Evolutionary conservation across 139 green algal species (phyloP), one percentile per base, ranked within the genome.

Genomic region (Haematococcus sp.): DNA sequence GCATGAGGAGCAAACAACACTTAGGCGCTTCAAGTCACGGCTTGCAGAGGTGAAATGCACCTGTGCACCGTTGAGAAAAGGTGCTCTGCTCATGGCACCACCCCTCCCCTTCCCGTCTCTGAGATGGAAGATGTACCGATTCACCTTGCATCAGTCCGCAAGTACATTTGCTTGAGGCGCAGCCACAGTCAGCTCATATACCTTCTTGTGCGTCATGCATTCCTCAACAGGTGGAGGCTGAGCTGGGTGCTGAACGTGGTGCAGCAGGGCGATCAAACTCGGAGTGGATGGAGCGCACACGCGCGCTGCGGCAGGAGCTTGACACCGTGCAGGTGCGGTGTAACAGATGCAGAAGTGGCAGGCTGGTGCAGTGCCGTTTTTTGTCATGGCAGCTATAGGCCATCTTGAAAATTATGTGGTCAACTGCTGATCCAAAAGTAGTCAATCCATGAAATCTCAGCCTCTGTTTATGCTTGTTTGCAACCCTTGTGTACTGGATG

Each of bases 1-100:
- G 51, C 49, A 72, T 19, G 78, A 80, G 33, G 78, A 84, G 73
- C 54, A 67, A 28, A 35, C 23, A 4, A 64, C 67, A 27, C 58
- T 79, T 56, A 31, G 73, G 40, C 68, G 69, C 60, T 78, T 84
- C 63, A 78, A 77, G 27, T 13, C 23, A 19, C 34, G 63, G 15
- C 73, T 84, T 33, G 22, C 46, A 17, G 78, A 84, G 54, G 73
- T 72, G 43, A 58, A 40, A 28, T 13, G 20, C 9, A 32, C 55
- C 17, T 32, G 55, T 19, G 19, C 20, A 25, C 9, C 7, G 17
- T 19, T 15, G 7, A 28, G 55, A 15, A 63, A 9, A 32, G 17
- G 55, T 28, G 15, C 55, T 32, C 7, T 63, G 20, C 20, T 15
- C 55, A 15, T 63, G 55, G 55, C 19, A 15, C 23, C 19, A 25